Evolutionary conservation across 2,329 filamentous ascomycete genomes (phyloP), one percentile per base, ranked within the genome.

Genomic region (Parascedosporium putredinis): DNA sequence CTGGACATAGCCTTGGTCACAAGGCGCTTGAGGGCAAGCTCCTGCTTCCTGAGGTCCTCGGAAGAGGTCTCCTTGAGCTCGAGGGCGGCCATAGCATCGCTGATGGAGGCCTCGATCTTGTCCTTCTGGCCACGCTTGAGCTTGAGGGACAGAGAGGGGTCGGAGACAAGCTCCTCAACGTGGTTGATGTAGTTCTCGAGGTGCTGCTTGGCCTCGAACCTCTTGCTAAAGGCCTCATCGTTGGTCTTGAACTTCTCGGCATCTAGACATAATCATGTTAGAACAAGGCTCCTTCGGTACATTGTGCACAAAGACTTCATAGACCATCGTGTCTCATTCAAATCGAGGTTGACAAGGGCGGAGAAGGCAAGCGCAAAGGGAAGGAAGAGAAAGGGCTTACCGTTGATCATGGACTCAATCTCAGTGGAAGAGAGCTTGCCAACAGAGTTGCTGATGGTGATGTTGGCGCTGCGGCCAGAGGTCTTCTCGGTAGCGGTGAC

Each of bases 11-110:
- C 90, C 86, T 97, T 98, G 73, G 93, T 98, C 63, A 98, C 90
- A 60, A 95, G 81, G 65, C 93, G 81, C 88, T 97, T 98, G 57
- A 98, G 81, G 54, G 89, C 89, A 59, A 98, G 78, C 80, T 98
- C 93, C 84, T 96, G 95, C 88, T 97, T 97, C 88, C 95, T 97
- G 61, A 98, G 78, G 67, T 98, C 93, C 62, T 98, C 94, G 54
- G 89, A 86, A 55, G 75, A 73, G 51, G 88, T 87, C 60, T 98
- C 94, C 72, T 91, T 87, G 65, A 98, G 76, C 83, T 98, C 93
- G 57, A 98, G 86, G 74, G 94, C 86, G 57, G 82, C 87, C 93
- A 98, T 97, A 62, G 93, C 93, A 63, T 98, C 93, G 71, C 85
- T 91, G 61, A 98, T 87, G 60, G 89, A 87, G 66, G 86, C 84